Conservation (phyloP, 2,329 filamentous ascomycete genomes). For the Alternaria panax region DNA sequence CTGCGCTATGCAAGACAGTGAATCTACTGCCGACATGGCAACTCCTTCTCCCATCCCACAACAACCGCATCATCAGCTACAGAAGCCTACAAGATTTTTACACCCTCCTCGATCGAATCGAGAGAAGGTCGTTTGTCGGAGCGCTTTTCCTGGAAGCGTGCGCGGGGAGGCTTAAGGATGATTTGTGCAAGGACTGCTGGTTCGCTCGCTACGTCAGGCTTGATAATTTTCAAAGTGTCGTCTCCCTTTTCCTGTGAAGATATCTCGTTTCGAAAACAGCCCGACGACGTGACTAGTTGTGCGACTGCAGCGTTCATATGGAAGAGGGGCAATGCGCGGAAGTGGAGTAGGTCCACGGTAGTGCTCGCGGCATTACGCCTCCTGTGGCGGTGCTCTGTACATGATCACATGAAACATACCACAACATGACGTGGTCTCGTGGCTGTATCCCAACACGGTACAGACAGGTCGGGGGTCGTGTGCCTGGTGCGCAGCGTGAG, state of each 20-base stretch:
- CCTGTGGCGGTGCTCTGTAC: constrained; percentile 20
- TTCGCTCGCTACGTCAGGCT: constrained; percentile 25
- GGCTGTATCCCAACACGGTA: constrained; percentile 11
- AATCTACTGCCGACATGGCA: background rate
- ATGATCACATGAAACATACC: background rate
- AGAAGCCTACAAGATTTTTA: constrained; percentile 38
- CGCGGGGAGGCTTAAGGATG: constrained; percentile 33
- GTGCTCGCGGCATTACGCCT: background rate
- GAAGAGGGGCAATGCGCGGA: background rate
- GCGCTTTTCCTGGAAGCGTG: constrained; percentile 8
- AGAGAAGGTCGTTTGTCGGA: constrained; percentile 25
- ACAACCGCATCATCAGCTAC: constrained; percentile 21
- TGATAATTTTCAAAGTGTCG: constrained; percentile 2
- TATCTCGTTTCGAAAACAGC: background rate
- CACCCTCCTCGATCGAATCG: constrained; percentile 36
- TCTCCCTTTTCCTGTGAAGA: no score
- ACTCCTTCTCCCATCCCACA: background rate
- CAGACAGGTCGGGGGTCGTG: constrained; percentile 21
- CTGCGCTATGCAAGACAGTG: background rate
- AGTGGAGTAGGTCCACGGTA: background rate
- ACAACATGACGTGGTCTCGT: constrained; percentile 39
- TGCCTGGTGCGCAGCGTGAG: constrained; percentile 26
- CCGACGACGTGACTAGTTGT: background rate
- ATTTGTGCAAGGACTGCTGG: constrained; percentile 37
- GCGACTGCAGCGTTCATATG: background rate